Evolutionary conservation across 495 filamentous ascomycete species (phyloP), one percentile per base, ranked within the genome.

Genomic region (Ramalina intermedia): DNA sequence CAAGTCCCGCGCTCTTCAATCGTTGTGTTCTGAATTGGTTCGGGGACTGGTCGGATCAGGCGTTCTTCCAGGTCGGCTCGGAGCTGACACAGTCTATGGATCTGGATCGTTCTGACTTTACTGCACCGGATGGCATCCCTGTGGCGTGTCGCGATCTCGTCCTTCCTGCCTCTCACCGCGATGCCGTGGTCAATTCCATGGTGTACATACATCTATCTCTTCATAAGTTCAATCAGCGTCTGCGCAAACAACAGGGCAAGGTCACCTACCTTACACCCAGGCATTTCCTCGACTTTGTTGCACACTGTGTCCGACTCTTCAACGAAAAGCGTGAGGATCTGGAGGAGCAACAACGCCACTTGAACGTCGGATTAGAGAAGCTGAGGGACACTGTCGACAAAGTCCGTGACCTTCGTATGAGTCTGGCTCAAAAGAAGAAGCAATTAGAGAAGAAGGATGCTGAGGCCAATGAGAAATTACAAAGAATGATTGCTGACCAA

Each of bases 1-100:
- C 93, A 13, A 94, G 86, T 71, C 91, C 91, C 38, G 91, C 91
- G 26, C 66, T 99, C 55, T 99, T 99, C 79, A 99, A 99, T 67
- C 80, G 91, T 69, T 99, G 91, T 60, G 91, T 99, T 39, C 80
- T 99, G 47, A 99, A 99, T 68, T 99, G 91, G 91, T 95, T 96
- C 63, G 91, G 91, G 42, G 91, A 99, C 68, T 99, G 91, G 91
- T 96, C 91, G 7, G 91, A 96, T 63, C 93, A 96, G 63, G 93
- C 91, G 20, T 79, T 99, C 37, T 99, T 93, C 82, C 93, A 96
- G 66, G 93, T 99, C 49, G 91, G 83, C 20, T 84, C 85, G 43
- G 91, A 99, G 64, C 74, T 99, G 44, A 99, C 93, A 3, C 87
- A 94, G 55, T 90, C 88, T 7, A 79, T 96, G 41, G 91, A 99